A percentile compares a stretch with the other conserved stretches of the same genome.
Evolutionary conservation across 2,329 filamentous ascomycete species (phyloP).

Genomic region (Rhinocladiella similis): DNA sequence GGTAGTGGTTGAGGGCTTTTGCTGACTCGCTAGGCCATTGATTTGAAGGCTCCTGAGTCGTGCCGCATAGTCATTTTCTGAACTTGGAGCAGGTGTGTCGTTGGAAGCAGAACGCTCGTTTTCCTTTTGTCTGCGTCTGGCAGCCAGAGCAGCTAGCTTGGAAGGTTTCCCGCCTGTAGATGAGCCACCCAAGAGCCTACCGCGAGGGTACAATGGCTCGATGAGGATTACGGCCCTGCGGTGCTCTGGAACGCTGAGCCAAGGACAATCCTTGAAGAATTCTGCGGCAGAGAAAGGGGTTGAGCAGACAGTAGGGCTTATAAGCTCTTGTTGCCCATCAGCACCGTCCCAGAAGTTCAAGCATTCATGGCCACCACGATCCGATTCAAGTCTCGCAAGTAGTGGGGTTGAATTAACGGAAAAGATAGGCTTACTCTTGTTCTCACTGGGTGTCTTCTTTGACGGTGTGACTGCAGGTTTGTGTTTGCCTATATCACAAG

Average conservation of each 20-base stretch:
- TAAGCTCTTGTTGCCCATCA: conserved; percentile 23
- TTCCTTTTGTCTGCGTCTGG: conserved; percentile 73
- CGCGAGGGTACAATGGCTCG: conserved; percentile 57
- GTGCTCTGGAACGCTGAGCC: conserved; percentile 70
- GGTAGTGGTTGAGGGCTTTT: too few species aligned
- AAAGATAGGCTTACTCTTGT: conserved; percentile 21
- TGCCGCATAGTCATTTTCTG: conserved; percentile 23
- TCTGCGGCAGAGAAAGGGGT: conserved; percentile 49
- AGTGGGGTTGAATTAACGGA: conserved; percentile 5
- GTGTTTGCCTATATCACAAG: conserved; percentile 22
- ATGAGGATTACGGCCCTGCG: conserved; percentile 65
- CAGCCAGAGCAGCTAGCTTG: conserved; percentile 87
- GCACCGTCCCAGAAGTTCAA: conserved; percentile 11
- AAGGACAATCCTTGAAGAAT: conserved; percentile 83
- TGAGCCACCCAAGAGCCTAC: conserved; percentile 77
- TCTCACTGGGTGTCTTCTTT: conserved; percentile 13
- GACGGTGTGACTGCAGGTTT: conserved; percentile 10
- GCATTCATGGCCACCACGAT: conserved; percentile 25
- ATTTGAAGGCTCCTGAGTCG: conserved; percentile 31
- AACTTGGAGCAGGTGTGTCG: not conserved
- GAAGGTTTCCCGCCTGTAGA: conserved; percentile 71
- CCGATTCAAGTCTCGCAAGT: conserved; percentile 9
- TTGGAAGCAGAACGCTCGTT: conserved; percentile 43
- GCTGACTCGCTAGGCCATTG: conserved; percentile 2
- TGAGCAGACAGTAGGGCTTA: conserved; percentile 13